Percentiles rank a stretch among this genome's conserved stretches.
These are phyloP conservation scores for Monilinia vaccinii-corymbosi DNA, from an alignment of 2,329 filamentous ascomycete species.

Conservation along the genomic window DNA sequence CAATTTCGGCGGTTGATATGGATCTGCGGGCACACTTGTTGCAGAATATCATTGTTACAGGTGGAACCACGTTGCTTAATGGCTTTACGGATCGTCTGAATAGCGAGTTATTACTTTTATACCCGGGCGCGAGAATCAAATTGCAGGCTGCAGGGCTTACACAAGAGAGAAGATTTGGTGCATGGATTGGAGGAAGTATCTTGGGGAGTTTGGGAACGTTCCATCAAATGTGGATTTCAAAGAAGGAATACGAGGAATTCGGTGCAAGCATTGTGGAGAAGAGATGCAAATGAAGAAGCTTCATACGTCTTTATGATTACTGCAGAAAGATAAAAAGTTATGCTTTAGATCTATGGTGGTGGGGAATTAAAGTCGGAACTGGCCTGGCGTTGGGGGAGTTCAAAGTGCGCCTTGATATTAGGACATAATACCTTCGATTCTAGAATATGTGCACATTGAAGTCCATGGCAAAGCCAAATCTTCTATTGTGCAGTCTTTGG, in stretches of 20 bases:
- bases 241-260: constrained; percentile 96
- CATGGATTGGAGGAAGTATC: constrained; percentile 96
- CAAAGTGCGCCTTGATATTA: constrained; percentile 8
- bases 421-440: constrained; percentile 10
- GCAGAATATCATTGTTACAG: constrained; percentile 86
- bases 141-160: constrained; percentile 80
- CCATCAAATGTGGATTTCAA: constrained; percentile 98
- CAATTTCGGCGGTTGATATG: constrained; percentile 73
- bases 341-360: background rate
- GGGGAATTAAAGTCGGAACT: background rate
- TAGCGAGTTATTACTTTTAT: constrained; percentile 71
- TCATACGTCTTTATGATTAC: background rate
- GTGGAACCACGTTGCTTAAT: constrained; percentile 77
- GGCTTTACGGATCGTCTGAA: constrained; percentile 89
- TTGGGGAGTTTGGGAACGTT: constrained; percentile 92
- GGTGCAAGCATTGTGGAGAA: constrained; percentile 87
- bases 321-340: constrained; percentile 12
- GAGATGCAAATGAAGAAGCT: constrained; percentile 67
- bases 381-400: constrained; percentile 9
- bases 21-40: constrained; percentile 79
- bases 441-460: background rate
- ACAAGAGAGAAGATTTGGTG: constrained; percentile 81
- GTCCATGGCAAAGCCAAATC: background rate
- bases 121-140: constrained; percentile 78
- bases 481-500: background rate